Conservation (phyloP, 148 eudicot species). For the Fagopyrum homotropicum region DNA sequence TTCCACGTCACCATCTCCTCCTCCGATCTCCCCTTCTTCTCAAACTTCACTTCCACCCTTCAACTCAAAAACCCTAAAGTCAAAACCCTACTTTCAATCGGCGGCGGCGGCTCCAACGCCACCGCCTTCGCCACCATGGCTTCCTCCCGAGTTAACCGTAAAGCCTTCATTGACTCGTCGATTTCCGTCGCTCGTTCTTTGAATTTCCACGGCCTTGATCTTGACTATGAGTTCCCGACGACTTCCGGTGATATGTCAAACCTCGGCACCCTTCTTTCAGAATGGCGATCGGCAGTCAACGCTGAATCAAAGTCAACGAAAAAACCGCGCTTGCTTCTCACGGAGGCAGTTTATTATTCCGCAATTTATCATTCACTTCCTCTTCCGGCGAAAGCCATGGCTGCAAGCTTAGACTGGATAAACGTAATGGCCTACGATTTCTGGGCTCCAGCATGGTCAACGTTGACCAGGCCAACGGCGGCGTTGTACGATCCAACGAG, state of each 20-base stretch:
- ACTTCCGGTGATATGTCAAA: slow-evolving; percentile 32
- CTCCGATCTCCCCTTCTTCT: not conserved
- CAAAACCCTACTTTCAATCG: slow-evolving; percentile 46
- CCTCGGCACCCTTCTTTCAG: slow-evolving; percentile 25
- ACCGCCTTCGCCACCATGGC: slow-evolving; percentile 30
- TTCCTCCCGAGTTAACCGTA: slow-evolving; percentile 25
- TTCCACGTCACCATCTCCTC: slow-evolving; percentile 7
- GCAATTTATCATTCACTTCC: slow-evolving; percentile 13
- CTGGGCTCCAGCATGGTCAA: slow-evolving; percentile 19
- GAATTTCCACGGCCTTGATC: slow-evolving; percentile 47
- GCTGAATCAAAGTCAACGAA: slow-evolving; percentile 24
- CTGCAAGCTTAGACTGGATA: slow-evolving; percentile 30
- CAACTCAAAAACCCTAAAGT: slow-evolving; percentile 26
- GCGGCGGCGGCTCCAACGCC: slow-evolving; percentile 29
- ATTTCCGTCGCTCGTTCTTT: slow-evolving; percentile 30
- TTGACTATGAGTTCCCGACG: slow-evolving; percentile 49
- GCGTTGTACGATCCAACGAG: slow-evolving; percentile 27
- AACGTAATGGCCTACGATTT: slow-evolving; percentile 43
- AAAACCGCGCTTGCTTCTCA: slow-evolving; percentile 20
- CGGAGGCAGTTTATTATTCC: slow-evolving; percentile 31
- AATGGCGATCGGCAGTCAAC: slow-evolving; percentile 40
- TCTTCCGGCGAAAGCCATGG: slow-evolving; percentile 16
- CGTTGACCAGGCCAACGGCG: slow-evolving; percentile 24
- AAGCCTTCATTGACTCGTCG: slow-evolving; percentile 44
- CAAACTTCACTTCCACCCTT: slow-evolving; percentile 10